These are phyloP conservation scores for Limonomyces culmigenus DNA, from an alignment of 1,284 basidiomycete species.

Conservation along the genomic window DNA sequence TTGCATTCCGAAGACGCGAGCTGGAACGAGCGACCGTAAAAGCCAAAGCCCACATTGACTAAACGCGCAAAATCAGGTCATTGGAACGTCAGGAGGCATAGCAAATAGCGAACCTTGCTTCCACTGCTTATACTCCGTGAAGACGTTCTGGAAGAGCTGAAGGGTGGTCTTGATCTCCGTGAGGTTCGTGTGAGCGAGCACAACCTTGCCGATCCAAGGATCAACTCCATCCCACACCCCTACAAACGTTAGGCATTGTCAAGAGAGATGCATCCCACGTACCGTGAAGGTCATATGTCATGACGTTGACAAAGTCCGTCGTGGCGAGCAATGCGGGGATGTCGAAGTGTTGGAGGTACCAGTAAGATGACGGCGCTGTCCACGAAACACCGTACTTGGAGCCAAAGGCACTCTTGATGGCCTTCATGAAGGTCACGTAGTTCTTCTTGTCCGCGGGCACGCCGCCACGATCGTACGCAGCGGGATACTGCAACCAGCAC, in stretches of 20 bases:
- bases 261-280: too few species aligned
- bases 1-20: too few species aligned
- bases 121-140: too few species aligned
- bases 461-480: neutral
- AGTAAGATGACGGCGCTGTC: neutral
- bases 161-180: conserved; percentile 8
- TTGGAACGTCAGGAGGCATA: too few species aligned
- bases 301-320: conserved; percentile 11
- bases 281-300: too few species aligned
- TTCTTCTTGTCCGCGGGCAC: neutral
- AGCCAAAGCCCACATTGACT: conserved; percentile 7
- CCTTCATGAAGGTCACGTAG: neutral
- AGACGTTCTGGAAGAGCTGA: conserved; percentile 6
- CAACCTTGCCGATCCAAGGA: conserved; percentile 2
- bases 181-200: conserved; percentile 9
- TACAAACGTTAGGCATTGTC: too few species aligned
- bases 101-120: too few species aligned
- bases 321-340: conserved; percentile 9
- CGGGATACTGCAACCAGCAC: too few species aligned
- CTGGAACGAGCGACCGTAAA: conserved; percentile 8
- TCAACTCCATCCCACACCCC: conserved; percentile 9
- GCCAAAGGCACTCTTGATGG: neutral
- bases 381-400: neutral
- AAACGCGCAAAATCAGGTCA: too few species aligned
- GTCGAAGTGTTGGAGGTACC: conserved; percentile 15